These are phyloP conservation scores for Aspergillus pseudoviridinutans DNA, from an alignment of 2,329 filamentous ascomycete genomes.

Conservation along the genomic window DNA sequence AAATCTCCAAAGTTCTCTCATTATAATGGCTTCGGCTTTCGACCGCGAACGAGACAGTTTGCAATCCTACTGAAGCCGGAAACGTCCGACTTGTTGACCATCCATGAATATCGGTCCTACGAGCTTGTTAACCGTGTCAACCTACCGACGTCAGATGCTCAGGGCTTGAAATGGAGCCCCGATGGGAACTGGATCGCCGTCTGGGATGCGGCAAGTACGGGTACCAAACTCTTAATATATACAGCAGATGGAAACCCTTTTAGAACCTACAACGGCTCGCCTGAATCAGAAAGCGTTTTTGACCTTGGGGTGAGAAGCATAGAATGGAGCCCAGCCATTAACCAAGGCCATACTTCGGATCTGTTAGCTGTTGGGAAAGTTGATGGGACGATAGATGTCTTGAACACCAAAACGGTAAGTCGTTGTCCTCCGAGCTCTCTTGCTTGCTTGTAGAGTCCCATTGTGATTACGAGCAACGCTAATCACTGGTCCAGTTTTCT, in stretches of 20 bases:
- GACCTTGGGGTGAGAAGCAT: conserved; percentile 51
- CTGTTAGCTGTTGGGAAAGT: conserved; percentile 49
- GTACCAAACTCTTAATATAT: conserved; percentile 51
- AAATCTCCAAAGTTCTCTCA: conserved; percentile 39
- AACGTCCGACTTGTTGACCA: conserved; percentile 34
- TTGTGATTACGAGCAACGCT: conserved; percentile 3
- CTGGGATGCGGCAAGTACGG: conserved; percentile 52
- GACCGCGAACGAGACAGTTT: conserved; percentile 37
- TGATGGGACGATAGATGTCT: conserved; percentile 48
- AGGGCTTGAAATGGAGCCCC: conserved; percentile 56
- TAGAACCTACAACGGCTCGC: conserved; percentile 46
- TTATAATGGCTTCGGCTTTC: conserved; percentile 35
- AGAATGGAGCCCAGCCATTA: conserved; percentile 48
- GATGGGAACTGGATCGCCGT: conserved; percentile 58
- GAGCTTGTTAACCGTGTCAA: conserved; percentile 30
- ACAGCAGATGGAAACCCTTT: conserved; percentile 59
- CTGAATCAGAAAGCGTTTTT: conserved; percentile 33
- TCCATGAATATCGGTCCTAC: conserved; percentile 35
- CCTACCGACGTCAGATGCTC: conserved; percentile 53
- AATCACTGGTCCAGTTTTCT: conserved; percentile 22
- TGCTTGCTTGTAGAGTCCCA: not conserved
- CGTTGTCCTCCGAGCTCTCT: not conserved
- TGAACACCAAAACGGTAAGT: conserved; percentile 41
- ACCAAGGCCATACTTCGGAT: conserved; percentile 25
- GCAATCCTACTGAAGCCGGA: conserved; percentile 40